phyloP scores from a whole-genome alignment of 106 monocot species.

The Dendrobium catenatum region DNA sequence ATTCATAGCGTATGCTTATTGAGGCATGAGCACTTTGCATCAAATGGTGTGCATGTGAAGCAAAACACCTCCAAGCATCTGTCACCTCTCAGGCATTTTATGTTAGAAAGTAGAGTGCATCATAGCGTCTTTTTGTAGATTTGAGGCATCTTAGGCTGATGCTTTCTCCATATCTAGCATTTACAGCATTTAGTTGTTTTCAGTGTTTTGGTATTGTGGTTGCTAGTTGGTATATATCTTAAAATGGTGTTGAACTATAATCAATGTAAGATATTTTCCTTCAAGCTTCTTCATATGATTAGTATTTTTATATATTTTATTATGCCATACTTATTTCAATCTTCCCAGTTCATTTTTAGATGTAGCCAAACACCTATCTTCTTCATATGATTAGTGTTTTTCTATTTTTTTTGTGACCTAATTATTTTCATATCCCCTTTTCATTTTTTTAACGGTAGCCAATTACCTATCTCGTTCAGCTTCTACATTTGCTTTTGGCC shows the following conservation, averaged over 20 bases:
- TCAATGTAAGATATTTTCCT: background rate
- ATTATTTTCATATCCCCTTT: no score
- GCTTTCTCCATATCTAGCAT: background rate
- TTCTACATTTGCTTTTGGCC: background rate
- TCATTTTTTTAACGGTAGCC: no score
- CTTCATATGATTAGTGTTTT: background rate
- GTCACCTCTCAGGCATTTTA: background rate
- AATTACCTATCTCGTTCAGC: no score
- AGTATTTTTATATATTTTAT: background rate
- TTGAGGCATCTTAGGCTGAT: background rate
- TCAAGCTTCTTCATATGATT: conserved; percentile 1
- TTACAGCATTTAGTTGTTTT: background rate
- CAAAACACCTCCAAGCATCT: background rate
- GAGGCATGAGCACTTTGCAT: background rate
- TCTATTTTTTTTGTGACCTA: no score
- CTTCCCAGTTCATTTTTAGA: background rate
- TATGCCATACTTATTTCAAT: background rate
- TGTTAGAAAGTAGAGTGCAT: background rate
- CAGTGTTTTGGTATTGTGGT: background rate
- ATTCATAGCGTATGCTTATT: background rate
- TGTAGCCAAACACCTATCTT: background rate
- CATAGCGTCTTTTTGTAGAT: background rate
- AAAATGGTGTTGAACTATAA: background rate
- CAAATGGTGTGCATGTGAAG: background rate
- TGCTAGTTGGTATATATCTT: background rate